These are phyloP conservation scores for Pythium aristosporum DNA, from an alignment of 352 stramenopile genomes.

Conservation along the genomic window DNA sequence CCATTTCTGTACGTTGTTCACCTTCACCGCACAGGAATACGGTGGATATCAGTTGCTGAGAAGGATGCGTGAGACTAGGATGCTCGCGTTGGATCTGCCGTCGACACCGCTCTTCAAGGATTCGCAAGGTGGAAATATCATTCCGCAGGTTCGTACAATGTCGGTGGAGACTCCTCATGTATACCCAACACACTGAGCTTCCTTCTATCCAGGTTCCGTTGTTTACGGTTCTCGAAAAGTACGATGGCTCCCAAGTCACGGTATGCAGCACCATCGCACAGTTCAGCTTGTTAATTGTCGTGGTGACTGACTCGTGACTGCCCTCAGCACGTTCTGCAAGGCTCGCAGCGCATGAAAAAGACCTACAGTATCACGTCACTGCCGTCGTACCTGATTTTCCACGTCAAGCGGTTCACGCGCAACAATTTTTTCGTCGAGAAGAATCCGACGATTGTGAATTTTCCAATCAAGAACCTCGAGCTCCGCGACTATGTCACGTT, in stretches of 20 bases:
- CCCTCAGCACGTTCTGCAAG: conserved; percentile 73
- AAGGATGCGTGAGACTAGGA: conserved; percentile 47
- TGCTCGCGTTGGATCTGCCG: conserved; percentile 97
- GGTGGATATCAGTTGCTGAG: neutral
- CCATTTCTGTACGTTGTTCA: conserved; percentile 61
- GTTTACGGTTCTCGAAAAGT: conserved; percentile 97
- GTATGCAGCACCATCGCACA: conserved; percentile 21
- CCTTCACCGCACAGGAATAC: neutral
- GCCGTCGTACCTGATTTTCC: conserved; percentile 96
- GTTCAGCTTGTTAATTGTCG: neutral
- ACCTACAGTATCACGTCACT: conserved; percentile 93
- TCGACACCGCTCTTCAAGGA: conserved; percentile 99
- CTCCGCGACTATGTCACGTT: conserved; percentile 88
- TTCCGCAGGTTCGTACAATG: conserved; percentile 80
- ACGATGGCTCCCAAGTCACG: conserved; percentile 90
- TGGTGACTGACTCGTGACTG: neutral
- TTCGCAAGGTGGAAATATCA: conserved; percentile 95
- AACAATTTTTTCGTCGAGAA: conserved; percentile 99
- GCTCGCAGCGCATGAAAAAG: conserved; percentile 82
- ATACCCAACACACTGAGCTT: neutral
- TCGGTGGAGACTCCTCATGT: neutral
- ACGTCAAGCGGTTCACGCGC: conserved; percentile 96
- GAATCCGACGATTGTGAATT: conserved; percentile 99
- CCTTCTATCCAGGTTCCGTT: conserved; percentile 87
- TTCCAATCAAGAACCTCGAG: conserved; percentile 99